Evolutionary conservation across 306 rosid species (phyloP), one percentile per base, ranked within the genome.

Genomic region (Cucurbita ficifolia): DNA sequence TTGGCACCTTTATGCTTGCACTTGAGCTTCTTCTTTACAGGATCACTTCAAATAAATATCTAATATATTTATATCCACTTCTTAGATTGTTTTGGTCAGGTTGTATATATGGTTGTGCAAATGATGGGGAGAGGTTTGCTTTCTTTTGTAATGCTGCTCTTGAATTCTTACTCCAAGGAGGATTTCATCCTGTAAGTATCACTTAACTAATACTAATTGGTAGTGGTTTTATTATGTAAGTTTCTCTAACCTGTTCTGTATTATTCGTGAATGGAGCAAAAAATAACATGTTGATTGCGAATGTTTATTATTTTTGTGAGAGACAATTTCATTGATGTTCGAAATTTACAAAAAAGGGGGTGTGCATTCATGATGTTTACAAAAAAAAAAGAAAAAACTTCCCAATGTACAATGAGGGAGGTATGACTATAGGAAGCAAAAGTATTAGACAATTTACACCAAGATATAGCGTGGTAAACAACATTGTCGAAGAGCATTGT

Each of bases 91-190:
- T 95, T 82, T 8, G 35, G 69, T 81, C 60, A 33, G 96, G 97
- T 16, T 85, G 92, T 70, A 79, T 95, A 78, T 95, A 95, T 84
- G 99, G 99, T 67, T 85, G 97, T 78, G 87, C 55, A 56, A 88
- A 95, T 80, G 97, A 95, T 79, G 89, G 81, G 19, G 89, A 86
- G 82, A 88, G 97, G 82, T 95, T 95, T 87, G 97, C 90, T 38
- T 95, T 95, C 72, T 95, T 95, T 79, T 91, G 99, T 81, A 96
- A 89, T 55, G 90, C 97, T 1, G 92, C 99, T 76, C 97, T 95
- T 50, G 99, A 95, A 75, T 95, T 88, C 85, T 88, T 95, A 54
- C 92, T 68, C 77, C 96, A 89, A 79, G 76, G 77, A 46, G 97
- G 97, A 84, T 88, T 78, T 80, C 95, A 88, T 85, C 99, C 96